Evolutionary conservation across 306 rosid species (phyloP).

Genomic region (Prunus fruticosa): DNA sequence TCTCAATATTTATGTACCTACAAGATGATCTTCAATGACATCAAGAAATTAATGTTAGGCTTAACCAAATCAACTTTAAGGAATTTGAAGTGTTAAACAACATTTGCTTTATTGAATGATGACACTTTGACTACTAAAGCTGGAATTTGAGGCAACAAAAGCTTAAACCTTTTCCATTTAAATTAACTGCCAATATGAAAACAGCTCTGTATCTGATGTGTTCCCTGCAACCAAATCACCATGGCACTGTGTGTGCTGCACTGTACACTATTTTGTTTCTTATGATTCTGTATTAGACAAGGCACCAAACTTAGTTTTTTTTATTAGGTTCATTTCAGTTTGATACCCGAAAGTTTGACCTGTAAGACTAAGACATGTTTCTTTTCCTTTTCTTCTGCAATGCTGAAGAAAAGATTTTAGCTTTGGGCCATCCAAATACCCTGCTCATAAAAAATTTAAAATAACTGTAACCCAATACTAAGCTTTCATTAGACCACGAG

Average conservation of each 20-base stretch:
- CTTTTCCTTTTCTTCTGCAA: too few relatives aligned
- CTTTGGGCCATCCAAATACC: too few relatives aligned
- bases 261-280: too few relatives aligned
- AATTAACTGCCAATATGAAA: not conserved
- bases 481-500: slow-evolving; percentile 18
- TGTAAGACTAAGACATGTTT: too few relatives aligned
- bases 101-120: not conserved
- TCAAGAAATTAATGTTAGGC: not conserved
- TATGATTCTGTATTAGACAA: not conserved
- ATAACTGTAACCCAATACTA: slow-evolving; percentile 10
- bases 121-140: slow-evolving; percentile 20
- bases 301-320: not conserved
- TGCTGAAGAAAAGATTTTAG: too few relatives aligned
- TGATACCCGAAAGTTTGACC: too few relatives aligned
- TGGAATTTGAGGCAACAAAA: not conserved
- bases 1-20: slow-evolving; percentile 1
- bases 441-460: not conserved
- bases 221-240: slow-evolving; percentile 3
- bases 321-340: too few relatives aligned
- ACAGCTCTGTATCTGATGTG: slow-evolving; percentile 9
- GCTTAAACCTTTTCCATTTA: not conserved
- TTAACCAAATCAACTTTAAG: not conserved
- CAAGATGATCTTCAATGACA: not conserved
- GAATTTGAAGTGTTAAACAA: slow-evolving; percentile 13
- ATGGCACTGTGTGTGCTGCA: not conserved